A percentile compares a stretch with the other conserved stretches of the same genome.
Evolutionary conservation across 345 rosid species (phyloP).

Genomic region (Acer yangbiense): DNA sequence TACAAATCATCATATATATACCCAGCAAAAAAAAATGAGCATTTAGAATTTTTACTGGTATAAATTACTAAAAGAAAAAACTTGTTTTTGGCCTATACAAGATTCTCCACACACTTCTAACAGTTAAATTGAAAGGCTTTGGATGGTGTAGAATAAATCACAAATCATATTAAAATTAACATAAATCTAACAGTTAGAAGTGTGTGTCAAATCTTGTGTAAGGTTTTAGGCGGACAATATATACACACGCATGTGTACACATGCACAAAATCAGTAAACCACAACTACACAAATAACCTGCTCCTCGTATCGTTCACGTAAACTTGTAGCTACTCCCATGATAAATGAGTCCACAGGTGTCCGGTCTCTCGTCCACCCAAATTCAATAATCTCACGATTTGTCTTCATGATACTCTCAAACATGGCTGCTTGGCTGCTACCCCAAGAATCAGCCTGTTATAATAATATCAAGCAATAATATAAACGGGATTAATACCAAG

Average conservation of each 20-base stretch:
- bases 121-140: not conserved
- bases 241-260: not conserved
- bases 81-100: not conserved
- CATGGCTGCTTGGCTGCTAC: constrained; percentile 77
- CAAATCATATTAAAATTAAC: not conserved
- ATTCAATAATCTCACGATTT: constrained; percentile 83
- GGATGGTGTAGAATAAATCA: not conserved
- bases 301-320: constrained; percentile 88
- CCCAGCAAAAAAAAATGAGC: not conserved
- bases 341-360: constrained; percentile 96
- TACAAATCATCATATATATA: no score
- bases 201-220: not conserved
- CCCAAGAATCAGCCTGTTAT: constrained; percentile 87
- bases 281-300: constrained; percentile 54
- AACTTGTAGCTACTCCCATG: constrained; percentile 81
- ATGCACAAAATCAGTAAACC: not conserved
- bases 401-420: constrained; percentile 78
- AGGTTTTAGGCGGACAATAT: not conserved
- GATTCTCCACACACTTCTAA: not conserved
- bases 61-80: not conserved
- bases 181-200: not conserved
- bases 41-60: not conserved
- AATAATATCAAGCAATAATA: constrained; percentile 20
- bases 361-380: constrained; percentile 94
- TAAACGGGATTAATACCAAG: not conserved